A percentile compares a stretch with the other conserved stretches of the same genome.
Conservation (phyloP, 2,329 filamentous ascomycete species). For the Alternaria panax region DNA sequence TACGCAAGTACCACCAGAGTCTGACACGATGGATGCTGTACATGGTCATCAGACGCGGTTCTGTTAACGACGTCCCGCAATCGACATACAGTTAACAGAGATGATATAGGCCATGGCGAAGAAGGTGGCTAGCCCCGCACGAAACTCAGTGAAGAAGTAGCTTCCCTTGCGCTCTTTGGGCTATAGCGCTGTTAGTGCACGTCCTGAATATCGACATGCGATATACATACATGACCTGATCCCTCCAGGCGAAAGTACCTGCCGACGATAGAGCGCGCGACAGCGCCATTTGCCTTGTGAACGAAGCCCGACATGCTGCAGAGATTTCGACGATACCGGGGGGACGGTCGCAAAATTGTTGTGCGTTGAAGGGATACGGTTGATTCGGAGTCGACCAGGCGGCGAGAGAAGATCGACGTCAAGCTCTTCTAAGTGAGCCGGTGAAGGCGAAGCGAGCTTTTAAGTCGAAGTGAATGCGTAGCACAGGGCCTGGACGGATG, state of each 20-base stretch:
- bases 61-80: constrained; percentile 41
- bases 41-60: constrained; percentile 15
- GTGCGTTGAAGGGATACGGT: constrained; percentile 5
- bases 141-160: constrained; percentile 82
- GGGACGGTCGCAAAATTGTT: constrained; percentile 7
- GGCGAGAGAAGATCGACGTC: constrained; percentile 14
- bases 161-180: constrained; percentile 73
- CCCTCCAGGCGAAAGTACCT: constrained; percentile 76
- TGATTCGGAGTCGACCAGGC: constrained; percentile 10
- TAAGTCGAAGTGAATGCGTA: constrained; percentile 16
- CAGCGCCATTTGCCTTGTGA: constrained; percentile 43
- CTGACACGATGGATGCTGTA: constrained; percentile 68
- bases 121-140: constrained; percentile 78
- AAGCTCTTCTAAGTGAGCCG: constrained; percentile 8
- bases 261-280: constrained; percentile 48
- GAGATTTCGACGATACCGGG: constrained; percentile 16
- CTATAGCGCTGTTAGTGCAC: constrained; percentile 15
- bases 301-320: constrained; percentile 43
- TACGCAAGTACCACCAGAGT: constrained; percentile 77
- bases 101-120: constrained; percentile 66
- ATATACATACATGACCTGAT: constrained; percentile 75
- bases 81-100: constrained; percentile 61
- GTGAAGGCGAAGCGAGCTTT: constrained; percentile 19
- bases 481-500: constrained; percentile 17
- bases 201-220: not conserved